Base-by-base conservation (phyloP, 495 filamentous ascomycete species). In the Daldinia grandis region DNA sequence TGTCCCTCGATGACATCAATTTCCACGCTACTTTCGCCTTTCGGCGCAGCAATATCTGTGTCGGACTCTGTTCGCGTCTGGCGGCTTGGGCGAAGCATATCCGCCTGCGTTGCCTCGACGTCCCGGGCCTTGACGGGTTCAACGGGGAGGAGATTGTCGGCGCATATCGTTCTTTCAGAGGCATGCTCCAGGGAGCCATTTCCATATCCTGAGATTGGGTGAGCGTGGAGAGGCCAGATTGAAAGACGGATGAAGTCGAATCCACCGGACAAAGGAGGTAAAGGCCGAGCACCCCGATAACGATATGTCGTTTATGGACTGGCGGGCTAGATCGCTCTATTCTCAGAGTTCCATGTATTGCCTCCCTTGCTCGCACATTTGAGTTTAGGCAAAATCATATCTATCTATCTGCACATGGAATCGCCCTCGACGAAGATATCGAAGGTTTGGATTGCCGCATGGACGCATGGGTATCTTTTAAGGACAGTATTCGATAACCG, bases 11-110 rank as follows among this genome's bases (percentile, higher is more conserved):
- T 33, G 65, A 64, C 50, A 69, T 73, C 0, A 51, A 64, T 8
- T 21, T 73, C 71, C 76, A 78, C 1, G 77, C 78, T 5, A 47
- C 50, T 12, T 72, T 75, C 0, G 78, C 78, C 33, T 80, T 79
- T 5, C 75, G 73, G 4, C 78, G 77, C 56, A 80, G 65, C 10
- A 80, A 66, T 19, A 50, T 71, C 57, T 78, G 62, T 0, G 74
- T 78, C 9, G 77, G 78, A 58, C 76, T 78, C 44, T 35, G 56
- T 19, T 73, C 70, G 35, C 62, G 65, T 42, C 59, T 58, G 28
- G 28, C 21, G 8, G 24, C 47, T 44, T 38, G 64, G n/a, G 28
- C 10, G 3, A 55, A 55, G 35, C 35, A 33, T 33, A 28, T 35
- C 6, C 61, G 65, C 50, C 35, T 64, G 0, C 49, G 31, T 27